A percentile compares a stretch with the other conserved stretches of the same genome.
Conservation (phyloP, 2,329 filamentous ascomycete genomes). For the Phyllosticta ampelicida region DNA sequence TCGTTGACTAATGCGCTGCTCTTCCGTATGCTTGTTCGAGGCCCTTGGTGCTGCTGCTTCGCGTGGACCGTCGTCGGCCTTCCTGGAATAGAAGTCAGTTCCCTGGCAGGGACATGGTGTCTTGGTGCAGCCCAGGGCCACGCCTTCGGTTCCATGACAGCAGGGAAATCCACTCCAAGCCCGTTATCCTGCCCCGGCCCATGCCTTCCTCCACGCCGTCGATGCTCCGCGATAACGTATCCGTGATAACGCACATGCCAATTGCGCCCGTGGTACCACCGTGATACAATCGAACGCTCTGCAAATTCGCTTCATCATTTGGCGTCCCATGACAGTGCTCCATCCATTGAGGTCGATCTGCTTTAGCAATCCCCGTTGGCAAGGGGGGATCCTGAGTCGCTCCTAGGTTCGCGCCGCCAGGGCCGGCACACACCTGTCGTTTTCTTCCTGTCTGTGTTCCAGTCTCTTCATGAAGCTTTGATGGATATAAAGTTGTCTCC, state of each 20-base stretch:
- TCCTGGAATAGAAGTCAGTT: slow-evolving; percentile 12
- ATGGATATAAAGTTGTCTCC: slow-evolving; percentile 3
- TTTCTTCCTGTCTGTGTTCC: neutral
- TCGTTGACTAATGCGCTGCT: slow-evolving; percentile 7
- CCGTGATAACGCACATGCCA: slow-evolving; percentile 9
- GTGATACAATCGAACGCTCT: slow-evolving; percentile 2
- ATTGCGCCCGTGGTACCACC: slow-evolving; percentile 2
- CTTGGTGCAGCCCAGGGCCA: neutral
- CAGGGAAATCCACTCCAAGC: slow-evolving; percentile 10
- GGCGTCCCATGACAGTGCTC: slow-evolving; percentile 6
- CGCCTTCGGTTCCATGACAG: slow-evolving; percentile 1
- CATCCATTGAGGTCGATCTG: neutral
- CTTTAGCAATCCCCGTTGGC: slow-evolving; percentile 1
- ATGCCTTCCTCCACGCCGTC: slow-evolving; percentile 8
- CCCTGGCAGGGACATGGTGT: slow-evolving; percentile 10
- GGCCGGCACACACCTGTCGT: neutral
- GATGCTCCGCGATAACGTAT: slow-evolving; percentile 10
- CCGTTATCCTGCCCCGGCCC: slow-evolving; percentile 7
- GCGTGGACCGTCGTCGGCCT: slow-evolving; percentile 7
- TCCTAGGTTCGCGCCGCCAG: neutral
- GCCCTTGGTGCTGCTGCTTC: slow-evolving; percentile 5
- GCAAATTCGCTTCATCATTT: slow-evolving; percentile 7
- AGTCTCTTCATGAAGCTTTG: neutral
- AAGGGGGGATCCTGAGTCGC: slow-evolving; percentile 6
- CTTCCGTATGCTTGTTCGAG: slow-evolving; percentile 4